Percentiles rank a stretch among this genome's conserved stretches.
Conservation (phyloP, 768 basidiomycete genomes). For the Mycena olivaceomarginata region DNA sequence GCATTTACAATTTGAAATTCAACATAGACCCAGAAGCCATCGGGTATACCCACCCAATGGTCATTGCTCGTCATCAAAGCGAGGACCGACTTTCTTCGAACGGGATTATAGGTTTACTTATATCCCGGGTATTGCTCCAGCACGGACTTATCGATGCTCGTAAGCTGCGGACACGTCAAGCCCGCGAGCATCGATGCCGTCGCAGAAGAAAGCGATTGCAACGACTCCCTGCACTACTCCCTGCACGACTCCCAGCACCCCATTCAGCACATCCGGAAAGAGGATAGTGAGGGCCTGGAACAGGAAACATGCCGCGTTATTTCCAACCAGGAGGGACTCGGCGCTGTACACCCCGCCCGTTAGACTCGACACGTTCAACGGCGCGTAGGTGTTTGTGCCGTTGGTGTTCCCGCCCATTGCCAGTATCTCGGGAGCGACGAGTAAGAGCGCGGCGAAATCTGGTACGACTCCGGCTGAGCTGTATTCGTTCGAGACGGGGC, state of each 20-base stretch:
- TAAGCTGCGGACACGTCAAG: neutral
- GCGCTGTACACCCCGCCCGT: slow-evolving; percentile 17
- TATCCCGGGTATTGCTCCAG: neutral
- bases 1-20: too few species aligned
- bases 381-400: neutral
- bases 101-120: neutral
- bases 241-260: neutral
- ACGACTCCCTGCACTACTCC: neutral
- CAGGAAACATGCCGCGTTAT: slow-evolving; percentile 3
- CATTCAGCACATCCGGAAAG: neutral
- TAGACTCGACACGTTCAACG: neutral
- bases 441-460: neutral
- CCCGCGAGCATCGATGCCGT: neutral
- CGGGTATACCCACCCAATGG: too few species aligned
- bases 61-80: too few species aligned
- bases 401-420: slow-evolving; percentile 1
- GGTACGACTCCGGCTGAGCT: neutral
- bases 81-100: too few species aligned
- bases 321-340: neutral
- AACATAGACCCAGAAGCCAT: too few species aligned
- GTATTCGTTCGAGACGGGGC: neutral
- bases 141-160: neutral
- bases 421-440: neutral
- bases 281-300: neutral
- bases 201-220: neutral